phyloP scores from a whole-genome alignment of 2,329 filamentous ascomycete species.

The Ceratocystis eucalypticola region DNA sequence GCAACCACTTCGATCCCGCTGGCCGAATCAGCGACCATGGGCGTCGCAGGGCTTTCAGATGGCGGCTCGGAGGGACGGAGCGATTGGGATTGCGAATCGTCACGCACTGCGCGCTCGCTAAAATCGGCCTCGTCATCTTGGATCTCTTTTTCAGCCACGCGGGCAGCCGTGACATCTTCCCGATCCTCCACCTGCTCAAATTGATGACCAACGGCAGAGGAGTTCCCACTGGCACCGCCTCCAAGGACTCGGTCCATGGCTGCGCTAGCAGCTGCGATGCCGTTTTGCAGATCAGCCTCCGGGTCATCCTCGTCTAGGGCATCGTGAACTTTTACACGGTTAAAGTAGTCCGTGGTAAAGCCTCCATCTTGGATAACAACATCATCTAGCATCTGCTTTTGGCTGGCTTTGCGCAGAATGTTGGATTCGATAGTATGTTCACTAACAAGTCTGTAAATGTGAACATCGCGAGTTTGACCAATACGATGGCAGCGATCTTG shows the following conservation, averaged over 20 bases:
- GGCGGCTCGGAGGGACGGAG: conserved; percentile 1
- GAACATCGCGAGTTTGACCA: conserved; percentile 90
- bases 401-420: conserved; percentile 87
- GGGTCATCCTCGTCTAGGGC: conserved; percentile 13
- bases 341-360: conserved; percentile 94
- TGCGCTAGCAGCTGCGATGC: conserved; percentile 53
- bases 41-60: conserved; percentile 2
- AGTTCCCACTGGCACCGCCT: conserved; percentile 31
- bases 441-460: conserved; percentile 89
- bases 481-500: conserved; percentile 96
- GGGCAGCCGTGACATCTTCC: conserved; percentile 81
- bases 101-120: conserved; percentile 36
- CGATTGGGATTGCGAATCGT: conserved; percentile 18
- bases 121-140: conserved; percentile 79
- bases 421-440: conserved; percentile 96
- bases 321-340: conserved; percentile 44
- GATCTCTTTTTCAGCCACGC: conserved; percentile 77
- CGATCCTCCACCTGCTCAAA: conserved; percentile 84
- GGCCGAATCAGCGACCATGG: conserved; percentile 24
- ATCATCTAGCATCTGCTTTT: conserved; percentile 95
- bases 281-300: conserved; percentile 37
- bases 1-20: conserved; percentile 24
- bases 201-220: conserved; percentile 58
- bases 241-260: conserved; percentile 77
- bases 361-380: conserved; percentile 97